These are phyloP conservation scores for Scytalidium lignicola DNA, from an alignment of 2,329 filamentous ascomycete genomes.

Conservation along the genomic window DNA sequence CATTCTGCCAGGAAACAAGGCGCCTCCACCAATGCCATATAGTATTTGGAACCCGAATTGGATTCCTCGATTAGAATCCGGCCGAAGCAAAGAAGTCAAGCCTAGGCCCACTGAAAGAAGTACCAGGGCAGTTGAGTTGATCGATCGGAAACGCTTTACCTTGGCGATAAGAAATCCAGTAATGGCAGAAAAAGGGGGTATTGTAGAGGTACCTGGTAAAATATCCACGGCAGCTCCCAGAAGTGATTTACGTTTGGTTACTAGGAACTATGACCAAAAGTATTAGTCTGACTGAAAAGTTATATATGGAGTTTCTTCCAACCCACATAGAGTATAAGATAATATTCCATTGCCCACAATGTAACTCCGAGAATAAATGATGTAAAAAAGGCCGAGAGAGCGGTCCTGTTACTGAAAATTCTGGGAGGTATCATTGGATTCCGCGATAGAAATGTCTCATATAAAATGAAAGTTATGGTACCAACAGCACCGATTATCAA, in stretches of 20 bases:
- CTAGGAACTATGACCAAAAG: slow-evolving; percentile 5
- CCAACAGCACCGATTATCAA: slow-evolving; percentile 47
- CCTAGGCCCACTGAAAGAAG: slow-evolving; percentile 4
- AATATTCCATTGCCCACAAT: slow-evolving; percentile 14
- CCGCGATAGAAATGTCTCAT: slow-evolving; percentile 33
- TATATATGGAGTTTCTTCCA: too few relatives aligned
- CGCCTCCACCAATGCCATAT: slow-evolving; percentile 9
- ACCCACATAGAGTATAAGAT: slow-evolving; percentile 11
- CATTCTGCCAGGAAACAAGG: slow-evolving; percentile 11
- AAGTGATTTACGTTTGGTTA: slow-evolving; percentile 6
- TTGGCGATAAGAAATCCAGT: slow-evolving; percentile 7
- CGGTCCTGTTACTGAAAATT: slow-evolving; percentile 37
- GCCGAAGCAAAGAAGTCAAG: slow-evolving; percentile 8
- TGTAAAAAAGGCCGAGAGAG: slow-evolving; percentile 31
- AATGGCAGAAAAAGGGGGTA: slow-evolving; percentile 4
- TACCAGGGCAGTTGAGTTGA: slow-evolving; percentile 5
- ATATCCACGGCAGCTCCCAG: slow-evolving; percentile 6
- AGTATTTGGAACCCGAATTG: slow-evolving; percentile 12
- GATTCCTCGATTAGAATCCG: slow-evolving; percentile 5
- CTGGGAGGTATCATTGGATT: slow-evolving; percentile 29
- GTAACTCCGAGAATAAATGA: slow-evolving; percentile 13
- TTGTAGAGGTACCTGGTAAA: slow-evolving; percentile 6
- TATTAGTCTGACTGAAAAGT: too few relatives aligned
- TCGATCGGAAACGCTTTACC: slow-evolving; percentile 5
- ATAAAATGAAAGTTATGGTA: slow-evolving; percentile 45